Evolutionary conservation across 768 basidiomycete species (phyloP).

Genomic region (Lactarius deliciosus): DNA sequence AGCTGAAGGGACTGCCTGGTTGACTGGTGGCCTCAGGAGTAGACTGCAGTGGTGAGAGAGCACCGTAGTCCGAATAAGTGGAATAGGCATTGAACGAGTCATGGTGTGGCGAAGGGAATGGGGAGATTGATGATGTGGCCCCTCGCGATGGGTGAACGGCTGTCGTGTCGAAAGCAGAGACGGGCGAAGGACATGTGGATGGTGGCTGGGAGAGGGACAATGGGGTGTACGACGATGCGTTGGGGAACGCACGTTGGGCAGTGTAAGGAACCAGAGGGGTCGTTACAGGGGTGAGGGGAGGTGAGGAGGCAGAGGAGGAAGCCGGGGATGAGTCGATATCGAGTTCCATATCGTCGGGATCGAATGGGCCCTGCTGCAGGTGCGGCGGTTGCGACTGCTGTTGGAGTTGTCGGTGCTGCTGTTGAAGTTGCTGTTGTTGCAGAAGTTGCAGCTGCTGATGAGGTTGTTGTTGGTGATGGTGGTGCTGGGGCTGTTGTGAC

Average conservation of each 20-base stretch:
- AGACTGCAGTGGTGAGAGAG: constrained; percentile 55
- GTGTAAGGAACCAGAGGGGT: constrained; percentile 42
- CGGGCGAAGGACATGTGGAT: constrained; percentile 36
- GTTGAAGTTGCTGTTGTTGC: constrained; percentile 32
- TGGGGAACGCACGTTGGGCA: constrained; percentile 27
- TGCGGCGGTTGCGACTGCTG: constrained; percentile 35
- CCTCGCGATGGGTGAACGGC: constrained; percentile 52
- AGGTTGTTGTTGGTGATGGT: constrained; percentile 34
- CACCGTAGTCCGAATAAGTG: constrained; percentile 62
- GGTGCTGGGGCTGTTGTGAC: constrained; percentile 29
- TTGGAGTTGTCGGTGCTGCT: constrained; percentile 27
- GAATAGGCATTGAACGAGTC: constrained; percentile 72
- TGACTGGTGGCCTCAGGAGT: constrained; percentile 34
- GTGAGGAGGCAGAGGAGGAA: constrained; percentile 40
- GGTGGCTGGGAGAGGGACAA: constrained; percentile 36
- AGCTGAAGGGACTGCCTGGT: constrained; percentile 41
- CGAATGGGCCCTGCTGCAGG: constrained; percentile 49
- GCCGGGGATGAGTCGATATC: constrained; percentile 51
- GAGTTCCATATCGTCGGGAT: constrained; percentile 81
- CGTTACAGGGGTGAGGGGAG: constrained; percentile 47
- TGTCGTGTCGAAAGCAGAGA: constrained; percentile 53
- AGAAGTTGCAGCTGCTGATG: constrained; percentile 29
- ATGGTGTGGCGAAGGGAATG: constrained; percentile 36
- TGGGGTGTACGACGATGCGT: constrained; percentile 32
- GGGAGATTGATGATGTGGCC: constrained; percentile 39